Evolutionary conservation across 164 flowering plant genomes (phyloP).

Genomic region (Aristolochia fimbriata): DNA sequence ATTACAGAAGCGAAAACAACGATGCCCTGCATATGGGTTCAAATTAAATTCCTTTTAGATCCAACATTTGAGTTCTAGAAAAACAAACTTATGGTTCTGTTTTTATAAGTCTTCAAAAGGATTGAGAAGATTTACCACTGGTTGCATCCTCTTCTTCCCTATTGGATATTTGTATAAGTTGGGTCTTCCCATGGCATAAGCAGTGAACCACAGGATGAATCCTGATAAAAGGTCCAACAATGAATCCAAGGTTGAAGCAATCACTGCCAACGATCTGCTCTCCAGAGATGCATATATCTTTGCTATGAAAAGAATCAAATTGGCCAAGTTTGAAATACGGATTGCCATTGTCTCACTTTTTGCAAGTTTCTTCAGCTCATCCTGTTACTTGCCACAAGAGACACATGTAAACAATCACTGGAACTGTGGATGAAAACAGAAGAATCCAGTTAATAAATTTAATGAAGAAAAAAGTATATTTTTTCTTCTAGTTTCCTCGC

Average conservation of each 20-base stretch:
- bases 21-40: slow-evolving; percentile 44
- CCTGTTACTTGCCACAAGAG: slow-evolving; percentile 22
- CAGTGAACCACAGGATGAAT: slow-evolving; percentile 78
- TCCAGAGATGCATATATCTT: slow-evolving; percentile 68
- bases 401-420: not conserved
- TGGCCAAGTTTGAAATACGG: slow-evolving; percentile 46
- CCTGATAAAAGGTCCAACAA: slow-evolving; percentile 79
- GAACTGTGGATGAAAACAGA: no score
- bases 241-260: slow-evolving; percentile 82
- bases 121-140: slow-evolving; percentile 44
- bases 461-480: no score
- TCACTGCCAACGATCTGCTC: slow-evolving; percentile 85
- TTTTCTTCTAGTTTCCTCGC: slow-evolving; percentile 15
- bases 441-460: not conserved
- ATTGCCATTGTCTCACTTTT: slow-evolving; percentile 55
- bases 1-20: slow-evolving; percentile 74
- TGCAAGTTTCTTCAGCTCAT: slow-evolving; percentile 58
- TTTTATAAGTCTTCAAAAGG: no score
- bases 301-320: slow-evolving; percentile 57
- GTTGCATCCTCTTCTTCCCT: slow-evolving; percentile 85
- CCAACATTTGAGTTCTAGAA: no score
- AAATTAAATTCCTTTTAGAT: no score
- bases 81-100: no score
- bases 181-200: slow-evolving; percentile 66
- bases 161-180: slow-evolving; percentile 65